phyloP scores from a whole-genome alignment of 805 yeast genomes.

The Sugiyamaella lignohabitans region DNA sequence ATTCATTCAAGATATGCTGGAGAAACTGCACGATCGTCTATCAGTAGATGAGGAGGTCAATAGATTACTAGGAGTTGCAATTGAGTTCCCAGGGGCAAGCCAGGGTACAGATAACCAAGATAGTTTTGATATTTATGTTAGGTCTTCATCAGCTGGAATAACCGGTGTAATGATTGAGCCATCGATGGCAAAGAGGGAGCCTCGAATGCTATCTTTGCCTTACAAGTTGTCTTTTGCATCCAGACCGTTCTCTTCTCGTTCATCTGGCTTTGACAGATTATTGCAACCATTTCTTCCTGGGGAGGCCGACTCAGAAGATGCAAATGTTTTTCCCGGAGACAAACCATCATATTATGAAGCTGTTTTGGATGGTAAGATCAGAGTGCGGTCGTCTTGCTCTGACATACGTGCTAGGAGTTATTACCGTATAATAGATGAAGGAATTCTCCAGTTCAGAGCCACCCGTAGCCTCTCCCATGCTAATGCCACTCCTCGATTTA shows the following conservation, averaged over 20 bases:
- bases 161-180: slow-evolving; percentile 17
- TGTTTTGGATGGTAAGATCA: slow-evolving; percentile 14
- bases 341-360: slow-evolving; percentile 13
- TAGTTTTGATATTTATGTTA: slow-evolving; percentile 9
- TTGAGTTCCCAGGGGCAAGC: slow-evolving; percentile 6
- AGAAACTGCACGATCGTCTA: slow-evolving; percentile 16
- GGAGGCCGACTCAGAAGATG: slow-evolving; percentile 15
- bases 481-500: slow-evolving; percentile 13
- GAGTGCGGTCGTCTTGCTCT: neutral
- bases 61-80: slow-evolving; percentile 16
- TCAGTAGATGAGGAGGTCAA: slow-evolving; percentile 19
- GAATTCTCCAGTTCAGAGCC: slow-evolving; percentile 12
- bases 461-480: slow-evolving; percentile 11
- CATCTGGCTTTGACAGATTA: slow-evolving; percentile 12
- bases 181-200: neutral
- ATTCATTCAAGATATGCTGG: slow-evolving; percentile 10
- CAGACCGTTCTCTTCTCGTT: slow-evolving; percentile 14
- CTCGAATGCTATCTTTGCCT: too few species aligned
- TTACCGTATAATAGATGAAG: neutral
- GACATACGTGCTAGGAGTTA: neutral
- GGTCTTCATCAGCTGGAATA: slow-evolving; percentile 19
- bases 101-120: slow-evolving; percentile 4
- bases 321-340: slow-evolving; percentile 5
- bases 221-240: slow-evolving; percentile 13
- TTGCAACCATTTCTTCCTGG: slow-evolving; percentile 17